A percentile compares a stretch with the other conserved stretches of the same genome.
Evolutionary conservation across 305 asterid species (phyloP).

Genomic region (Nicotiana rustica): DNA sequence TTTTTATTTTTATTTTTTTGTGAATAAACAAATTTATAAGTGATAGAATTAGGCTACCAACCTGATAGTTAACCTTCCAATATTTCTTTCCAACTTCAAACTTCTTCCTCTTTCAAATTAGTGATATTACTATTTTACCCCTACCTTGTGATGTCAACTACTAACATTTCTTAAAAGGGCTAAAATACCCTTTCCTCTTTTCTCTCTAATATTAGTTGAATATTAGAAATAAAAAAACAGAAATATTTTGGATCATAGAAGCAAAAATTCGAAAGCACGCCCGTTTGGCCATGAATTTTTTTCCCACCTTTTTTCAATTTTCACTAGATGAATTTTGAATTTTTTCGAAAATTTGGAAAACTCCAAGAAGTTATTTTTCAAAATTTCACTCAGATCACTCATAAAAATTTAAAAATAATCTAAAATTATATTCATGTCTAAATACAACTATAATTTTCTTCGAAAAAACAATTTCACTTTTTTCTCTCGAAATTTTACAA

Average conservation of each 20-base stretch:
- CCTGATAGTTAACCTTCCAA: constrained; percentile 56
- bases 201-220: neutral
- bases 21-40: constrained; percentile 7
- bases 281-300: no score
- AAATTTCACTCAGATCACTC: no score
- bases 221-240: neutral
- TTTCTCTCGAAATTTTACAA: no score
- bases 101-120: constrained; percentile 45
- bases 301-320: no score
- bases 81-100: constrained; percentile 36
- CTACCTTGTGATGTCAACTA: constrained; percentile 6
- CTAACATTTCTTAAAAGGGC: neutral
- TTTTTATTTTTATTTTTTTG: neutral
- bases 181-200: neutral
- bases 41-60: constrained; percentile 75
- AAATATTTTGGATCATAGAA: neutral
- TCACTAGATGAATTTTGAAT: no score
- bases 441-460: no score
- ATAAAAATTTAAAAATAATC: no score
- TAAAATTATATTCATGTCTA: no score
- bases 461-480: no score
- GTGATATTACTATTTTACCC: constrained; percentile 33
- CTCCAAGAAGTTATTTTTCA: no score
- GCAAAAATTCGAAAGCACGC: neutral
- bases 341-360: no score